Base-by-base conservation (phyloP, 192 early-diverging fungal species). In the Rhizophlyctis rosea region DNA sequence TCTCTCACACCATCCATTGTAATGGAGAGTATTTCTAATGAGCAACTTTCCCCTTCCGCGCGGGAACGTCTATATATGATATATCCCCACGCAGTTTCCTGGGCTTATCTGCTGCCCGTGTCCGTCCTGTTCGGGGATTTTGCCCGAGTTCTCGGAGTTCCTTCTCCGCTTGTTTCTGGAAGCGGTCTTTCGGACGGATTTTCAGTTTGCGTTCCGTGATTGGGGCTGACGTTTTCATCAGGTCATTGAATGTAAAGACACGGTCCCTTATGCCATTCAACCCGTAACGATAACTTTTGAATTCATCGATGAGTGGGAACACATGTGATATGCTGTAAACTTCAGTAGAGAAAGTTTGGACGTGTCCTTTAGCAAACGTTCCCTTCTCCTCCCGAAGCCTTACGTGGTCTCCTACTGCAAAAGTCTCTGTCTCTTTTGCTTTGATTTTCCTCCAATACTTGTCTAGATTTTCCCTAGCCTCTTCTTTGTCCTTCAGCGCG, bases 121-220 rank as follows among this genome's bases (percentile, higher is more conserved):
- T n/a, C n/a, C n/a, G n/a, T n/a, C n/a, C n/a, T n/a, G n/a, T n/a
- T n/a, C n/a, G n/a, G n/a, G n/a, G n/a, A n/a, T n/a, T n/a, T n/a
- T n/a, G n/a, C n/a, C n/a, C n/a, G n/a, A n/a, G n/a, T n/a, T n/a
- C 50, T 52, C 29, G 5, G 14, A 62, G 34, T 62, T 62, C 61
- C 27, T 18, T 3, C 1, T 28, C 50, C 9, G 50, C 61, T 54
- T 62, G 61, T 62, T 62, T 62, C 32, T 62, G 61, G 11, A 62
- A 3, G 13, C 61, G 1, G 28, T 62, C 50, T 33, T 32, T 54
- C 4, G 7, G n/a, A n/a, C n/a, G n/a, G n/a, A n/a, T 51, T 29
- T 29, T 29, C 55, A 1, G 29, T 57, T 11, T 1, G 32, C 29
- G n/a, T n/a, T 18, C 27, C 0, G 61, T 55, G 21, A 27, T 0